These are phyloP conservation scores for Hypoxylon sp. DNA, from an alignment of 2,329 filamentous ascomycete species.

Conservation along the genomic window DNA sequence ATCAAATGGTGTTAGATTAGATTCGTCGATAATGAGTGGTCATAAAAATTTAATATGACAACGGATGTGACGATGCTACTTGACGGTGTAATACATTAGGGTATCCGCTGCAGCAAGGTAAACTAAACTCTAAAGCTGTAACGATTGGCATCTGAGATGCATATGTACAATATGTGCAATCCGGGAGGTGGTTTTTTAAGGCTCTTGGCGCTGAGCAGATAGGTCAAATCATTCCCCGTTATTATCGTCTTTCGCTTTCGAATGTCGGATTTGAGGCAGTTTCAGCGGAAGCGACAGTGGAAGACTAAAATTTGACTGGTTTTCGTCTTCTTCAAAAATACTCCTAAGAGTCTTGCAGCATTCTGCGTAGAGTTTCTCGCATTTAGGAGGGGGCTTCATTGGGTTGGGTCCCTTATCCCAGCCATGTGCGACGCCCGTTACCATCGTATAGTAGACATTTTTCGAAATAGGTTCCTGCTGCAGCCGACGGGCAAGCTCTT, in stretches of 20 bases:
- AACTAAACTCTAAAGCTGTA: constrained; percentile 10
- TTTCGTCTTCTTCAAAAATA: constrained; percentile 53
- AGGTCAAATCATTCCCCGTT: constrained; percentile 20
- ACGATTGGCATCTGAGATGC: not conserved
- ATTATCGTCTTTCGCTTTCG: constrained; percentile 22
- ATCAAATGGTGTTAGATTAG: not conserved
- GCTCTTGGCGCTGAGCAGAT: not conserved
- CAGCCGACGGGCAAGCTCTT: constrained; percentile 71
- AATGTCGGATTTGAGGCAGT: constrained; percentile 31
- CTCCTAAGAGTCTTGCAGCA: constrained; percentile 64
- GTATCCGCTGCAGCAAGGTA: constrained; percentile 21
- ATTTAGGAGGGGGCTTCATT: constrained; percentile 61
- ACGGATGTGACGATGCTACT: not conserved
- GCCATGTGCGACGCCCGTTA: constrained; percentile 69
- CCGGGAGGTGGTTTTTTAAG: not conserved
- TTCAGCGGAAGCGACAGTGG: constrained; percentile 29
- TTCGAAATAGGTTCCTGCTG: constrained; percentile 61
- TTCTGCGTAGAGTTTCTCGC: constrained; percentile 65
- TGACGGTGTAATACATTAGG: constrained; percentile 21
- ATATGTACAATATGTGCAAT: not conserved
- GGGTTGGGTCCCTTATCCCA: constrained; percentile 77
- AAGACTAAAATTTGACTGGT: constrained; percentile 18
- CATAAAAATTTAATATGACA: not conserved
- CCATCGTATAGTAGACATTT: constrained; percentile 68
- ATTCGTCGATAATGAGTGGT: constrained; percentile 3